Base-by-base conservation (phyloP, 2,329 filamentous ascomycete genomes). In the Didymella glomerata region DNA sequence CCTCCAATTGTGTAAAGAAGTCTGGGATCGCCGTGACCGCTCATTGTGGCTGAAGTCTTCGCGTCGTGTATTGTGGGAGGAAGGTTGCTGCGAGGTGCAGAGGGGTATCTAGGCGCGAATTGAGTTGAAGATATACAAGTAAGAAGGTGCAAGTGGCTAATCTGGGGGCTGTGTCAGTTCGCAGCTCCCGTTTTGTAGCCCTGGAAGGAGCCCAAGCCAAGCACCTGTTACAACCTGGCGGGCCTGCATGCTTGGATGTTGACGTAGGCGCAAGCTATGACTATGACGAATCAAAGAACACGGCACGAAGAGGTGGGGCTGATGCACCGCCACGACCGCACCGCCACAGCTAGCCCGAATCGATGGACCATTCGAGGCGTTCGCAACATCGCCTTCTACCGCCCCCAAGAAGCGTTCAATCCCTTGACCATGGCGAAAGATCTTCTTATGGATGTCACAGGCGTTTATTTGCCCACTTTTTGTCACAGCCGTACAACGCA, bases 1-100 rank as follows among this genome's bases (percentile, higher is more conserved):
- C 92, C 92, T 67, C 89, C 88, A 75, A 98, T 80, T 27, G 82
- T 80, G 71, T 83, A 86, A 56, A 86, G 81, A 38, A 86, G 77
- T 68, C 83, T 82, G 46, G 84, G 83, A 58, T 86, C 83, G 71
- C 83, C 79, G 69, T 84, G 83, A 60, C 80, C 79, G 52, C 81
- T 78, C 79, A 81, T 83, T 53, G 47, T 77, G 65, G 53, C 50
- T 52, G 46, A 5, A 30, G 9, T 16, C 20, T 42, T 46, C 13
- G 32, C 28, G 22, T 25, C 28, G 40, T 27, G 40, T 49, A 20
- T 22, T 10, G 16, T 32, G 49, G 38, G 48, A 46, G 40, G 34
- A 40, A 25, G 7, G 46, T 34, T 32, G 30, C 28, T 50, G 20
- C 13, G n/a, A 53, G 49, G 7, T 24, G 18, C 41, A n/a, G 11